Conservation (phyloP, 1,284 basidiomycete species). For the Fomitopsis pinicola region DNA sequence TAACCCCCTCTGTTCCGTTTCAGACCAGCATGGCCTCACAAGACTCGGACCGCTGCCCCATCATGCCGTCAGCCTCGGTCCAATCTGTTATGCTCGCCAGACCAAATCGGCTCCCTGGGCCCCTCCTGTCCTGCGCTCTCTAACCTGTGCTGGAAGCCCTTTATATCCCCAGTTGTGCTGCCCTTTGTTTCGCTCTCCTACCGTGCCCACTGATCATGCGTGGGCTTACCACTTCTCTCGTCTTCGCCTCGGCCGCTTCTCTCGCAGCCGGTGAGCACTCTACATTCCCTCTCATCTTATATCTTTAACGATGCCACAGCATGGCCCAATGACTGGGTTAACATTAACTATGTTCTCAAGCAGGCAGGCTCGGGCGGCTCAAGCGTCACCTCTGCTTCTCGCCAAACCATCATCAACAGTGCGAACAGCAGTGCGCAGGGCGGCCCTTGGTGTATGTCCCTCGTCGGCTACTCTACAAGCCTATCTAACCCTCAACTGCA, state of each 20-base stretch:
- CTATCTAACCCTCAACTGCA: slow-evolving; percentile 19
- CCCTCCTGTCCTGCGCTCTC: background rate
- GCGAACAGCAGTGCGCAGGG: slow-evolving; percentile 37
- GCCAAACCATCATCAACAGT: slow-evolving; percentile 38
- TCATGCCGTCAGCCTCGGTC: background rate
- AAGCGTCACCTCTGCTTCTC: slow-evolving; percentile 34
- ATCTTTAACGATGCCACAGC: slow-evolving; percentile 11
- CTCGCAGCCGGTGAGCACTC: slow-evolving; percentile 10
- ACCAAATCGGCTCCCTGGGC: background rate
- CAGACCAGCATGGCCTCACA: background rate
- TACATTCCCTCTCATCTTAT: background rate
- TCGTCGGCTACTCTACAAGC: slow-evolving; percentile 10
- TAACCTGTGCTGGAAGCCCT: background rate
- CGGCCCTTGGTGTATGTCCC: slow-evolving; percentile 50
- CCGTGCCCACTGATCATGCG: background rate
- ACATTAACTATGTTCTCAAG: slow-evolving; percentile 26
- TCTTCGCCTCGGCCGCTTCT: slow-evolving; percentile 12
- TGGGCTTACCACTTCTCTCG: background rate
- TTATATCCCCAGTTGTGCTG: background rate
- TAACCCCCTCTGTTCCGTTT: background rate
- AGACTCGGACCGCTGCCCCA: no score
- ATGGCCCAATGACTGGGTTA: slow-evolving; percentile 33
- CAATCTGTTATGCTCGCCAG: background rate
- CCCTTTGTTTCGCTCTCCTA: background rate
- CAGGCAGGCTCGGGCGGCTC: slow-evolving; percentile 15